Conservation (phyloP, 2,329 filamentous ascomycete genomes). For the Talaromyces sp. region DNA sequence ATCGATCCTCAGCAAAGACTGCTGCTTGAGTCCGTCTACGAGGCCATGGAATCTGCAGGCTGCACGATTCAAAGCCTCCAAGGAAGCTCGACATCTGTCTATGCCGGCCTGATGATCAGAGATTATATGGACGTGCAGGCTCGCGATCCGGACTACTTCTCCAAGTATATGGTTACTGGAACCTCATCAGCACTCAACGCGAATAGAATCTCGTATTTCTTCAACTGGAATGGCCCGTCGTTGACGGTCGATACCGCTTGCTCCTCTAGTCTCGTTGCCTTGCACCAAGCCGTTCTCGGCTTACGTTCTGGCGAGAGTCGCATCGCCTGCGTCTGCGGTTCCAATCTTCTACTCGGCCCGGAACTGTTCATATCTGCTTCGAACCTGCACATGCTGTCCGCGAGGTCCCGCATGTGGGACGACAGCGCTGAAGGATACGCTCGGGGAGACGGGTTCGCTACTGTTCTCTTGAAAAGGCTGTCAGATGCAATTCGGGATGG, state of each 20-base stretch:
- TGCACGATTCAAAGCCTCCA: slow-evolving; percentile 15
- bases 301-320: too few relatives aligned
- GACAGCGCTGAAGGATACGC: slow-evolving; percentile 44
- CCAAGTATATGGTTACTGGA: too few relatives aligned
- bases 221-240: slow-evolving; percentile 23
- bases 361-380: slow-evolving; percentile 16
- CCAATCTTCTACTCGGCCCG: slow-evolving; percentile 33
- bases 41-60: slow-evolving; percentile 26
- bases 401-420: slow-evolving; percentile 20
- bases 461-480: slow-evolving; percentile 48
- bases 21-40: slow-evolving; percentile 32
- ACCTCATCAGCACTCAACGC: too few relatives aligned
- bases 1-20: slow-evolving; percentile 22
- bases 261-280: slow-evolving; percentile 19
- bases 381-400: slow-evolving; percentile 19
- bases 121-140: slow-evolving; percentile 17
- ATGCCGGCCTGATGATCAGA: slow-evolving; percentile 19
- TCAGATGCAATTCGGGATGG: slow-evolving; percentile 41
- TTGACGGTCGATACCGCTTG: slow-evolving; percentile 28
- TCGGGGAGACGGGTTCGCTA: slow-evolving; percentile 48
- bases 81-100: slow-evolving; percentile 24
- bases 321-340: slow-evolving; percentile 30
- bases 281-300: slow-evolving; percentile 20
- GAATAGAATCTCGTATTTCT: slow-evolving; percentile 28
- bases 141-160: too few relatives aligned